Conservation (phyloP, 805 yeast species). For the Lipomyces lipofer region DNA sequence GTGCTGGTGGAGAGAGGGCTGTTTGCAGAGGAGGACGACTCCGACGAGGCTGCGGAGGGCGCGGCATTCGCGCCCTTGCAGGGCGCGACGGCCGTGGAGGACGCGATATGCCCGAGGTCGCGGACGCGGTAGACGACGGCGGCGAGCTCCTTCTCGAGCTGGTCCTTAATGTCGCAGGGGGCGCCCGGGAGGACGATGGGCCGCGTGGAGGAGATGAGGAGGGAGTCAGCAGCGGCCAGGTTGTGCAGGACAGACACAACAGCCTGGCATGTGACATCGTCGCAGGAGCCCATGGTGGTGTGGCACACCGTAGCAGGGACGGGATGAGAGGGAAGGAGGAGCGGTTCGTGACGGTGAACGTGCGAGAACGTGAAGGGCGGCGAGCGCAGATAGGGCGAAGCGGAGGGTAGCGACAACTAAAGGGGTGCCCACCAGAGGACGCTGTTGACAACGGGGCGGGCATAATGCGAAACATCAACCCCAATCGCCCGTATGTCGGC, state of each 20-base stretch:
- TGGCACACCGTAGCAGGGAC: neutral
- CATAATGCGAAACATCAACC: too few species aligned
- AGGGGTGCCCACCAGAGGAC: too few species aligned
- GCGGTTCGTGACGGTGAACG: neutral
- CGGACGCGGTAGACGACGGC: constrained; percentile 29
- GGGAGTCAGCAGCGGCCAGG: constrained; percentile 29
- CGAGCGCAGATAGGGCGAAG: too few species aligned
- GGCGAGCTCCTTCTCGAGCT: constrained; percentile 31
- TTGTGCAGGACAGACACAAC: constrained; percentile 31
- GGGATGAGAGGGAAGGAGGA: neutral
- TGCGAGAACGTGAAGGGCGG: too few species aligned
- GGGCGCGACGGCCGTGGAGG: constrained; percentile 1
- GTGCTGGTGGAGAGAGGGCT: constrained; percentile 1
- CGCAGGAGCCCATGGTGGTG: constrained; percentile 27
- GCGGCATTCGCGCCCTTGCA: constrained; percentile 2
- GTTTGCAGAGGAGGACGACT: neutral
- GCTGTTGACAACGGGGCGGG: too few species aligned
- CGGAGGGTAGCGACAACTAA: too few species aligned
- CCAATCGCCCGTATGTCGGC: too few species aligned
- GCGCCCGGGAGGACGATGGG: constrained; percentile 29
- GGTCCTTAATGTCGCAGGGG: constrained; percentile 31
- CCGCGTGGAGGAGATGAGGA: constrained; percentile 28
- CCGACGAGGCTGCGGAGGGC: neutral
- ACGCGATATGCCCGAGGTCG: constrained; percentile 17
- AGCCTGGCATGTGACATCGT: constrained; percentile 32